Conservation (phyloP, 2,329 filamentous ascomycete species). For the Dactylellina parvicollis region DNA sequence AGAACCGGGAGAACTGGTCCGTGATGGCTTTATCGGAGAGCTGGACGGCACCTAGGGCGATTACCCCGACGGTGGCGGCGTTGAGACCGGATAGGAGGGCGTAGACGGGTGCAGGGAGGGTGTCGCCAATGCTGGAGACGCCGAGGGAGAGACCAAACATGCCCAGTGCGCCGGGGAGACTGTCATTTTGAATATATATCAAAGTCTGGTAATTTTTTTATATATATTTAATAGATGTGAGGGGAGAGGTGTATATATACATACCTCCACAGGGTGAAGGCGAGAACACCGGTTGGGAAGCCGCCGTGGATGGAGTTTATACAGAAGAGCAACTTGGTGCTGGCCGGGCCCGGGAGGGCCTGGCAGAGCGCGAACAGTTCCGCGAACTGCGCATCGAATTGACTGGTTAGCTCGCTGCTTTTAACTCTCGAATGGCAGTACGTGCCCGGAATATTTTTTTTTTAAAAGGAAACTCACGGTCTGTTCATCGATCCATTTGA, state of each 20-base stretch:
- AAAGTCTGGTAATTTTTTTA: not conserved
- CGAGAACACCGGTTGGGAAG: constrained; percentile 68
- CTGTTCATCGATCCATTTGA: constrained; percentile 75
- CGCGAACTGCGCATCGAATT: constrained; percentile 68
- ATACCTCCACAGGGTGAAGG: constrained; percentile 73
- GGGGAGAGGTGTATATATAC: not conserved
- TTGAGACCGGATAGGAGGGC: constrained; percentile 77
- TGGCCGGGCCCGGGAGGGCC: constrained; percentile 73
- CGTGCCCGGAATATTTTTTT: not conserved
- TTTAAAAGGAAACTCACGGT: constrained; percentile 63
- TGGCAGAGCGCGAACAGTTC: constrained; percentile 77
- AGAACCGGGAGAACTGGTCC: constrained; percentile 70
- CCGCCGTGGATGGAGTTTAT: constrained; percentile 73
- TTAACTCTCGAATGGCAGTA: not conserved
- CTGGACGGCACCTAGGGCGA: constrained; percentile 75
- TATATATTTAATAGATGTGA: not conserved
- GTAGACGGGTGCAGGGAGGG: constrained; percentile 72
- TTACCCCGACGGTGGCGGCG: constrained; percentile 75
- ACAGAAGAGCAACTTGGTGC: constrained; percentile 77
- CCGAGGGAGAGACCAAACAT: constrained; percentile 76
- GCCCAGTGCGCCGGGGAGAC: constrained; percentile 74
- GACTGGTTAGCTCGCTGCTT: not conserved
- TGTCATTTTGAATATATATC: constrained; percentile 58
- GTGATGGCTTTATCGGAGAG: constrained; percentile 74
- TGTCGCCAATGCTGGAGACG: constrained; percentile 69